Evolutionary conservation across 2,329 filamentous ascomycete species (phyloP).

Genomic region (Penicillium crustosum): DNA sequence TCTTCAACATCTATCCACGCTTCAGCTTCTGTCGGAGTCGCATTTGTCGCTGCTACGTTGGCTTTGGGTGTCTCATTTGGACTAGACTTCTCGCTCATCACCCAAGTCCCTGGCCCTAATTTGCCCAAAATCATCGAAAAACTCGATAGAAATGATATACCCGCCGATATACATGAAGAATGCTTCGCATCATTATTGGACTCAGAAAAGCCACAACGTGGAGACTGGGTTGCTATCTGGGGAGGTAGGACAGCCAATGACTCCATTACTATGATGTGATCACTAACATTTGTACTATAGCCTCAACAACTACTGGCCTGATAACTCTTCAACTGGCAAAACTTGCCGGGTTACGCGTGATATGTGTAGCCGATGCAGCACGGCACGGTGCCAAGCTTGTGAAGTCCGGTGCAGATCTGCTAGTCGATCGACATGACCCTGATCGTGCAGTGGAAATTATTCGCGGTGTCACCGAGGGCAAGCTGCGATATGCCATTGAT

Average conservation of each 20-base stretch:
- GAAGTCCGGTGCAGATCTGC: conserved; percentile 58
- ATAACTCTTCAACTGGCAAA: conserved; percentile 67
- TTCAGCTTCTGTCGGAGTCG: conserved; percentile 66
- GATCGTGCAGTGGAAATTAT: conserved; percentile 66
- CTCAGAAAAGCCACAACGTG: conserved; percentile 55
- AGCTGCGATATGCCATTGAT: conserved; percentile 67
- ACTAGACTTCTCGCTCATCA: conserved; percentile 56
- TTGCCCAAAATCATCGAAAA: conserved; percentile 53
- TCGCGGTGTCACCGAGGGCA: conserved; percentile 55
- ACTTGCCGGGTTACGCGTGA: conserved; percentile 63
- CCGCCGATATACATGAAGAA: conserved; percentile 63
- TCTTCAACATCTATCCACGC: conserved; percentile 52
- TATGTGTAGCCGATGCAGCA: conserved; percentile 65
- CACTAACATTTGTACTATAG: conserved; percentile 31
- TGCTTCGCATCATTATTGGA: conserved; percentile 57
- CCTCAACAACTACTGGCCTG: conserved; percentile 68
- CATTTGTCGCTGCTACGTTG: conserved; percentile 68
- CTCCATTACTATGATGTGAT: background rate
- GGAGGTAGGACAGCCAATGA: conserved; percentile 52
- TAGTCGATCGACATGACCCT: conserved; percentile 68
- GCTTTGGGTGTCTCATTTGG: conserved; percentile 70
- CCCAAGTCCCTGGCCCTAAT: conserved; percentile 56
- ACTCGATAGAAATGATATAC: conserved; percentile 51
- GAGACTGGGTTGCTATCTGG: conserved; percentile 74
- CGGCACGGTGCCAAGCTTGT: conserved; percentile 63